Evolutionary conservation across 139 green algal species (phyloP), one percentile per base, ranked within the genome.

Genomic region (Picochlorum sp.): DNA sequence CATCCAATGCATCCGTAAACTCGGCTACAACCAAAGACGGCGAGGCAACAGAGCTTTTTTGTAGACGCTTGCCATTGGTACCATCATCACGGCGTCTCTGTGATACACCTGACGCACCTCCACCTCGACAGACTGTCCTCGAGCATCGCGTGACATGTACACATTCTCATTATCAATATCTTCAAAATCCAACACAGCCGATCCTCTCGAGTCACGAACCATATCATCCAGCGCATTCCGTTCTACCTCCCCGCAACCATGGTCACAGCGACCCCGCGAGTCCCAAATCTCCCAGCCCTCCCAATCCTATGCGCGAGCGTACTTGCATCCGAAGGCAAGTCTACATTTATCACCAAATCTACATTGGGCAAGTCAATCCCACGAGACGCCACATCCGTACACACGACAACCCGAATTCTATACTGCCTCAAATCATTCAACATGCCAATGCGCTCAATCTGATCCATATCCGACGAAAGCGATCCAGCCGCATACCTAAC

Each of bases 291-390:
- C 16, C 88, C 88, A 0, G 87, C 88, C 23, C 88, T 84, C 1
- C 87, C 88, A 45, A 92, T 76, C 13, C 69, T 67, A 68, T 89
- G 83, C 65, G 74, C 63, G 49, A 81, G 74, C 1, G 81, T 89
- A 21, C 72, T 68, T 1, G 61, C 56, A n/a, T 81, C 79, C 2
- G 7, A 4, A 0, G 88, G 88, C 37, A 91, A 56, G 61, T 92
- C 83, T 47, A 92, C 51, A 66, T 88, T 90, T 13, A 86, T 72
- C 16, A 95, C 85, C 11, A 91, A 68, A 70, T 91, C 91, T 55
- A 93, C 83, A 11, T 79, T 68, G 3, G 83, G 83, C n/a, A 95
- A 68, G 67, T 95, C 88, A 8, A 95, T 79, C 4, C 88, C 88
- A 7, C 88, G 79, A 0, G 86, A 81, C 52, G 82, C 67, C 14